Evolutionary conservation across 1,284 basidiomycete species (phyloP).

Genomic region (Pyrrhoderma lamaoense): DNA sequence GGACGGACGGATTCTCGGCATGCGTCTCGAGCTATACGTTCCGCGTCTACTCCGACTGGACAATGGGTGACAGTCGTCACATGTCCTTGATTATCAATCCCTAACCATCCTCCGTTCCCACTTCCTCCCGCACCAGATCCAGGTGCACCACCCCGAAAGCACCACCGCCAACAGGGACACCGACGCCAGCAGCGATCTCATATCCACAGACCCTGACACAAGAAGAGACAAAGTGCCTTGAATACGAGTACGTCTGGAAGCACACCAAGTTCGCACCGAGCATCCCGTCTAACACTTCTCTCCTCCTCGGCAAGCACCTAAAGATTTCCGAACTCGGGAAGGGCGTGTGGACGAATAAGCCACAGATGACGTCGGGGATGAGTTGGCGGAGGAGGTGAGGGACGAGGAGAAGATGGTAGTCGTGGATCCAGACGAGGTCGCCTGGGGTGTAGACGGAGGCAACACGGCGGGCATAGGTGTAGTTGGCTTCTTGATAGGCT

Average conservation of each 20-base stretch:
- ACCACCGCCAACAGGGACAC: too few species aligned
- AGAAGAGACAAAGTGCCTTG: constrained; percentile 89
- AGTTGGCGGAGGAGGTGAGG: constrained; percentile 79
- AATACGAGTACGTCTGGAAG: constrained; percentile 96
- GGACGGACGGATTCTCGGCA: constrained; percentile 78
- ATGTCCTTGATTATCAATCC: constrained; percentile 87
- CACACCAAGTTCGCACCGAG: constrained; percentile 94
- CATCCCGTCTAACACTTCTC: constrained; percentile 96
- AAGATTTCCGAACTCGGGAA: constrained; percentile 98
- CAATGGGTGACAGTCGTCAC: constrained; percentile 84
- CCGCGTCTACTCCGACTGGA: constrained; percentile 96
- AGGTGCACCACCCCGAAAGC: too few species aligned
- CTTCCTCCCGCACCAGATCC: too few species aligned
- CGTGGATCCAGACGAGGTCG: constrained; percentile 87
- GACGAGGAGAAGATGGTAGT: constrained; percentile 90
- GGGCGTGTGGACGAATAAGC: constrained; percentile 94
- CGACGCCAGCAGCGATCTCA: constrained; percentile 53
- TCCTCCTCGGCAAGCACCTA: constrained; percentile 83
- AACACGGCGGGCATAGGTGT: constrained; percentile 77
- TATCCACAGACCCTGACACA: constrained; percentile 96
- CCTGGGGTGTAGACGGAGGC: constrained; percentile 77
- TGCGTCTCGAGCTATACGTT: constrained; percentile 80
- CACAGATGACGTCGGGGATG: constrained; percentile 75
- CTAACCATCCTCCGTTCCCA: background rate
- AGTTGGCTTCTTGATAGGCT: constrained; percentile 81